Evolutionary conservation across 768 basidiomycete genomes (phyloP), one percentile per base, ranked within the genome.

Genomic region (Suillus placidus): DNA sequence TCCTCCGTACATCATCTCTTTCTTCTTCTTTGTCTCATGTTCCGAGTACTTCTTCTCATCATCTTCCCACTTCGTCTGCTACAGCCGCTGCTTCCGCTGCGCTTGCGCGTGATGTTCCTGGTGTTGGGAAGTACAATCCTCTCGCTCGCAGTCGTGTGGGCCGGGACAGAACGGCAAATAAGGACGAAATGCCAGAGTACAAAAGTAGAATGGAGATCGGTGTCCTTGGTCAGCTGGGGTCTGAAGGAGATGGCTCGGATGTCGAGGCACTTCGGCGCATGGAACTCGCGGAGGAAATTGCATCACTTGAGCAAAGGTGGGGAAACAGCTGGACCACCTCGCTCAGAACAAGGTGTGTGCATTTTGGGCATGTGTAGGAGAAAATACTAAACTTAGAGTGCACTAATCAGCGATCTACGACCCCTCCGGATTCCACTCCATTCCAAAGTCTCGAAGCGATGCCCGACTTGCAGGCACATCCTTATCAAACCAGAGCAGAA

Each of bases 401-500:
- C 61, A 64, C 20, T 37, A 7, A 38, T 30, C 76, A 96, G 94
- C 38, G 91, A 95, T 49, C 83, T 96, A 14, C 88, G 87, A 74
- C 97, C 97, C 0, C 82, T 93, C 55, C 91, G 97, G 38, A 93
- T 98, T 70, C 95, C 94, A 0, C 83, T 99, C 0, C 94, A 92
- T 69, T 93, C 95, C 0, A 99, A 98, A 77, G 88, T 92, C 61
- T 95, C 95, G 4, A 99, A 99, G 78, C 93, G 97, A 5, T 99
- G 97, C 80, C 91, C 95, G 16, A 85, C 84, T 2, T 99, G 97
- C 75, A 89, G 93, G 20, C 97, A 99, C 77, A 97, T 99, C 70
- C 86, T 99, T 68, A 97, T 98, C 79, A 97, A 98, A 75, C 97
- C 97, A 4, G 97, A 99, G 76, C 92, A 96, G 73, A 99, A 99